Evolutionary conservation across 495 filamentous ascomycete genomes (phyloP).

Genomic region (Podospora comata): DNA sequence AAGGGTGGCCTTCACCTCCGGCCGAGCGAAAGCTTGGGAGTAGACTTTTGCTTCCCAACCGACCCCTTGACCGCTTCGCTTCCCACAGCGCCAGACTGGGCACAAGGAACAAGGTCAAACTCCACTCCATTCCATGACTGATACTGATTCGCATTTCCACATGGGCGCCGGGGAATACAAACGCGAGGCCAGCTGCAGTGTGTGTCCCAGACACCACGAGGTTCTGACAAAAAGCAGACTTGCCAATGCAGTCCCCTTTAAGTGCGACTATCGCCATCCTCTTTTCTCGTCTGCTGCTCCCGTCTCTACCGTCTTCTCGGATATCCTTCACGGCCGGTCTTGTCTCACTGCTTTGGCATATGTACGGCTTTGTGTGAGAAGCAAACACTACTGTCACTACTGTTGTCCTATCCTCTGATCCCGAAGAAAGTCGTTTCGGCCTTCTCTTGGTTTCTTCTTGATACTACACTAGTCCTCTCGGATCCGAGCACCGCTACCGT

Average conservation of each 20-base stretch:
- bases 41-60: neutral
- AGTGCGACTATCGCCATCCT: constrained; percentile 29
- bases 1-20: constrained; percentile 2
- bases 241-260: constrained; percentile 29
- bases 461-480: constrained; percentile 8
- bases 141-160: constrained; percentile 20
- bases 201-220: constrained; percentile 36
- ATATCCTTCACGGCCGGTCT: constrained; percentile 13
- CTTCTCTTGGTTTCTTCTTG: constrained; percentile 3
- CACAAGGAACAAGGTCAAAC: neutral
- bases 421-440: neutral
- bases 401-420: constrained; percentile 15
- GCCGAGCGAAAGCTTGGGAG: neutral
- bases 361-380: constrained; percentile 20
- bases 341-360: constrained; percentile 35
- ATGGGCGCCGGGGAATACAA: constrained; percentile 33
- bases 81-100: neutral
- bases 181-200: constrained; percentile 30
- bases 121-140: neutral
- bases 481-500: constrained; percentile 20
- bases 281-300: neutral
- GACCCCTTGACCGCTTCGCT: constrained; percentile 8
- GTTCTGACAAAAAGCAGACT: constrained; percentile 6
- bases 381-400: constrained; percentile 20
- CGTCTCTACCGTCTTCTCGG: constrained; percentile 5